Evolutionary conservation across 768 basidiomycete species (phyloP).

Genomic region (Mycena maculata): DNA sequence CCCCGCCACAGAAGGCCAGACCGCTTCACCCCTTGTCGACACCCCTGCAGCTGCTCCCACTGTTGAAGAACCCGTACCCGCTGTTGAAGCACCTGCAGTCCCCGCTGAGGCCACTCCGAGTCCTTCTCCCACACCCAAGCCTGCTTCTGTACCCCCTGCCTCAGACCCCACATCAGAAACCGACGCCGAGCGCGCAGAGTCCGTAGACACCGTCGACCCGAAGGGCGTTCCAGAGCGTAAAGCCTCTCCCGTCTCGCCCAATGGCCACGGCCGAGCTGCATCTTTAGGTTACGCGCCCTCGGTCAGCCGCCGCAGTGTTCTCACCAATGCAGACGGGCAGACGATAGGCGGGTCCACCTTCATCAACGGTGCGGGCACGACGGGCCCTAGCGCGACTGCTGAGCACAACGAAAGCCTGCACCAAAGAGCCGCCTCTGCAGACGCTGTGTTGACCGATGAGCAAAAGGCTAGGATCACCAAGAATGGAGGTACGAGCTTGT

Average conservation of each 20-base stretch:
- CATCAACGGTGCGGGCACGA: conserved; percentile 65
- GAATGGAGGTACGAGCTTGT: conserved; percentile 57
- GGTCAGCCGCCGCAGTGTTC: conserved; percentile 43
- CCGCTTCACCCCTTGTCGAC: background rate
- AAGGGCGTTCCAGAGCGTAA: conserved; percentile 12
- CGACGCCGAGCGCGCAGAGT: conserved; percentile 13
- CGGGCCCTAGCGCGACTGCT: conserved; percentile 58
- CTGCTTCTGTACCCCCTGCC: background rate
- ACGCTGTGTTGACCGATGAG: conserved; percentile 59
- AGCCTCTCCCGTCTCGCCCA: conserved; percentile 20
- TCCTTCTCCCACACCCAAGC: background rate
- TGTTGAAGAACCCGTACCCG: background rate
- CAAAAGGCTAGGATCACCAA: conserved; percentile 65
- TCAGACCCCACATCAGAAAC: conserved; percentile 4
- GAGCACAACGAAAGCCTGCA: conserved; percentile 54
- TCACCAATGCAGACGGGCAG: conserved; percentile 48
- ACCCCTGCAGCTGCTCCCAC: background rate
- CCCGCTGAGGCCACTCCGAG: background rate
- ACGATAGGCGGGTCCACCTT: conserved; percentile 55
- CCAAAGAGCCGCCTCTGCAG: conserved; percentile 59
- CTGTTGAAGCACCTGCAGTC: conserved; percentile 3
- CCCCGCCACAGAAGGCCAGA: conserved; percentile 16
- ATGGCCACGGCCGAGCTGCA: conserved; percentile 30
- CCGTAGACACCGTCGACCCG: conserved; percentile 20
- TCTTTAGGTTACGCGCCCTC: conserved; percentile 41